A percentile compares a stretch with the other conserved stretches of the same genome.
phyloP scores from a whole-genome alignment of 2,329 filamentous ascomycete genomes.

The Uncinocarpus reesii region DNA sequence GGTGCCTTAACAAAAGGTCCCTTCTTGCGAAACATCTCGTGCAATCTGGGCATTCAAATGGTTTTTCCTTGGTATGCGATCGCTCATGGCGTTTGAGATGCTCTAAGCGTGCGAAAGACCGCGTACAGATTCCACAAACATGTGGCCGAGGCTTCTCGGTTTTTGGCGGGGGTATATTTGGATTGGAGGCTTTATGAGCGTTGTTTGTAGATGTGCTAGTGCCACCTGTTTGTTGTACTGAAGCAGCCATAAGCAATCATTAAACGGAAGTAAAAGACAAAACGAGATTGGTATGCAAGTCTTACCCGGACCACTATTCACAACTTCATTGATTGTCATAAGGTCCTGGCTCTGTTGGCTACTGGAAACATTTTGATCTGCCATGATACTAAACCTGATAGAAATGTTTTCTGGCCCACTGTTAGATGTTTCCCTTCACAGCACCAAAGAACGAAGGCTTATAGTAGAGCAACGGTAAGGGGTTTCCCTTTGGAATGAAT shows the following conservation, averaged over 20 bases:
- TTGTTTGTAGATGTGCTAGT: slow-evolving; percentile 1
- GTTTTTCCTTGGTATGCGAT: slow-evolving; percentile 98
- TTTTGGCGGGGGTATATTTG: slow-evolving; percentile 49
- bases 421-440: not conserved
- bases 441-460: not conserved
- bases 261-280: slow-evolving; percentile 6
- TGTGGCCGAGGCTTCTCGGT: slow-evolving; percentile 96
- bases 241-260: slow-evolving; percentile 14
- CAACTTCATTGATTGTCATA: slow-evolving; percentile 34
- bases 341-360: slow-evolving; percentile 32
- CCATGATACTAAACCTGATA: slow-evolving; percentile 23
- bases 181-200: slow-evolving; percentile 11
- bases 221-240: slow-evolving; percentile 13
- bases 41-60: slow-evolving; percentile 94
- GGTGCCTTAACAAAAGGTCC: slow-evolving; percentile 83
- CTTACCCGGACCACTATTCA: slow-evolving; percentile 33
- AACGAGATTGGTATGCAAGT: slow-evolving; percentile 12
- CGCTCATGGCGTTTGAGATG: slow-evolving; percentile 95
- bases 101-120: slow-evolving; percentile 88
- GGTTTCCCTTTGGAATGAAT: not conserved
- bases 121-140: slow-evolving; percentile 79
- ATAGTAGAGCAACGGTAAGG: not conserved
- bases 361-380: slow-evolving; percentile 27
- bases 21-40: slow-evolving; percentile 87
- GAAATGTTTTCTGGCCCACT: not conserved